Evolutionary conservation across 441 rosid species (phyloP).

Genomic region (Erodium moschatum): DNA sequence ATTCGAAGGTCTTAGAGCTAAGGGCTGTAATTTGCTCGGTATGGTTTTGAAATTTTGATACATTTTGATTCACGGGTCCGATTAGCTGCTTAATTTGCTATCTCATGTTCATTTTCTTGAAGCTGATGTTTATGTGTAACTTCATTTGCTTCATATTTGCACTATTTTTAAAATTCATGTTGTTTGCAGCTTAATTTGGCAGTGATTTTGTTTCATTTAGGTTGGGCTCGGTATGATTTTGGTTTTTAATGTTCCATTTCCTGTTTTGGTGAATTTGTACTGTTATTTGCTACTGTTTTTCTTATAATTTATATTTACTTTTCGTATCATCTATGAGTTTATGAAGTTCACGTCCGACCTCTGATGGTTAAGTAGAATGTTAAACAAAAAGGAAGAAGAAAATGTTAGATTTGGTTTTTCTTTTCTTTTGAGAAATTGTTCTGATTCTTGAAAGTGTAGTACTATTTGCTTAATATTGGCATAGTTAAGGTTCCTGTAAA

Average conservation of each 20-base stretch:
- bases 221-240: not conserved
- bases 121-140: not conserved
- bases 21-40: constrained; percentile 85
- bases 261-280: not conserved
- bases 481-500: not conserved
- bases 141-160: not conserved
- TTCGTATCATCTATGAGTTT: not conserved
- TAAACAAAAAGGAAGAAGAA: too few relatives aligned
- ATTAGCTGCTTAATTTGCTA: constrained; percentile 1
- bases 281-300: not conserved
- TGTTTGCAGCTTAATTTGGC: constrained; percentile 7
- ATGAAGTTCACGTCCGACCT: not conserved
- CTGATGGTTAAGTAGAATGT: not conserved
- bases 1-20: constrained; percentile 70
- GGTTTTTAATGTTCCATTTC: not conserved
- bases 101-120: not conserved
- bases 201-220: not conserved
- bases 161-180: not conserved
- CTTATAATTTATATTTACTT: not conserved
- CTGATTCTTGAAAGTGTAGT: not conserved
- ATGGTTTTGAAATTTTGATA: constrained; percentile 5
- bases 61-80: not conserved
- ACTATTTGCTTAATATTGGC: constrained; percentile 1
- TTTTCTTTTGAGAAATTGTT: not conserved
- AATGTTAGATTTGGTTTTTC: not conserved